Percentiles rank a stretch among this genome's conserved stretches.
phyloP scores from a whole-genome alignment of 495 filamentous ascomycete species.

The Penicillium flavigenum region DNA sequence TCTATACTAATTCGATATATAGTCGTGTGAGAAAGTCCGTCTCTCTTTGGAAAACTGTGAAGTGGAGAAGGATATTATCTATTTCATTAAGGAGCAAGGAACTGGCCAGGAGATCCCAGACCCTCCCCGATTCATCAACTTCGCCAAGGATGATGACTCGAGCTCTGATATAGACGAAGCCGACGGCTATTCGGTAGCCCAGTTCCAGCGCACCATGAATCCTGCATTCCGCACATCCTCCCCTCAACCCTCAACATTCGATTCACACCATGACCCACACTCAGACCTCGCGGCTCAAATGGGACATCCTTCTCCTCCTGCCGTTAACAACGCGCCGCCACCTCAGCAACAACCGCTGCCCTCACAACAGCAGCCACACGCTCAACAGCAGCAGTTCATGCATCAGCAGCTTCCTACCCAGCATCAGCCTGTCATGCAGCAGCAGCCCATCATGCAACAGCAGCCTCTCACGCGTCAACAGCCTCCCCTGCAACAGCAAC shows the following conservation, averaged over 20 bases:
- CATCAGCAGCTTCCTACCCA: conserved; percentile 13
- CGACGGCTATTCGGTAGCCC: conserved; percentile 86
- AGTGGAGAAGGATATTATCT: conserved; percentile 89
- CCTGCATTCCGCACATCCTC: conserved; percentile 92
- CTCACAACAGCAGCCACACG: background rate
- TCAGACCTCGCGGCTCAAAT: conserved; percentile 64
- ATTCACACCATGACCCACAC: conserved; percentile 84
- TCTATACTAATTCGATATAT: conserved; percentile 22
- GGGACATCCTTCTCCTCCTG: conserved; percentile 51
- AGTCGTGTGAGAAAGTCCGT: conserved; percentile 95
- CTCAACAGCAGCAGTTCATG: background rate
- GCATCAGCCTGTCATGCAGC: conserved; percentile 1
- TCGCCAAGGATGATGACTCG: conserved; percentile 83
- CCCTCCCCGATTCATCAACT: conserved; percentile 97
- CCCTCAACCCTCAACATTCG: conserved; percentile 79
- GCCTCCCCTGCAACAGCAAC: background rate
- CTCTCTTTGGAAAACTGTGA: conserved; percentile 92
- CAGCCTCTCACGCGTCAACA: background rate
- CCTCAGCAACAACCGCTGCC: conserved; percentile 11
- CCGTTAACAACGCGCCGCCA: conserved; percentile 39
- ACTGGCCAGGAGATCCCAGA: conserved; percentile 98
- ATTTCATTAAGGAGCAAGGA: conserved; percentile 84
- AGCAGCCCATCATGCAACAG: background rate
- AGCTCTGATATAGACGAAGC: conserved; percentile 82
- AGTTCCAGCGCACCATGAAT: conserved; percentile 93